phyloP scores from a whole-genome alignment of 139 green algal genomes.

The Chlorella sp. region DNA sequence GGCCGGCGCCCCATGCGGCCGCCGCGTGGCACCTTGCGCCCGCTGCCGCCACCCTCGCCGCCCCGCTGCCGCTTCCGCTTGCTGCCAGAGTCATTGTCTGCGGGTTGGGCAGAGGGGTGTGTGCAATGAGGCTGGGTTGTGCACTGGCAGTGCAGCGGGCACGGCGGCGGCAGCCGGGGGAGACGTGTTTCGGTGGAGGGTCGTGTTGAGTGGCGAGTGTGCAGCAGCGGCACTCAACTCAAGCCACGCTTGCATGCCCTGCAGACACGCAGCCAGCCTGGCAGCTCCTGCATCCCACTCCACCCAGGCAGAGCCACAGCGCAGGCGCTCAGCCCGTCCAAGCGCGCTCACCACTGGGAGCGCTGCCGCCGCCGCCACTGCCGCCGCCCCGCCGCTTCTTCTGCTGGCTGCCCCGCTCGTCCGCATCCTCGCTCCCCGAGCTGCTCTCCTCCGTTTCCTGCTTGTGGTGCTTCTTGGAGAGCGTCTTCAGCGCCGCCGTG shows the following conservation, averaged over 20 bases:
- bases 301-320: no score
- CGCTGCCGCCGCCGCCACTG: background rate
- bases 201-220: background rate
- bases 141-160: background rate
- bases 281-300: no score
- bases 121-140: no score
- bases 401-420: constrained; percentile 19
- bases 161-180: no score
- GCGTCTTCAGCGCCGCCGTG: constrained; percentile 14
- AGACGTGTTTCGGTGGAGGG: background rate
- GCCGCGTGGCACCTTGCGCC: background rate
- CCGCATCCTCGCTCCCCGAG: constrained; percentile 25
- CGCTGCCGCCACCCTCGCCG: background rate
- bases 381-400: constrained; percentile 8
- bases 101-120: background rate
- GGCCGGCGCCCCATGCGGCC: background rate
- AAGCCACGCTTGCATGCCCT: background rate
- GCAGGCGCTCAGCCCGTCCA: background rate
- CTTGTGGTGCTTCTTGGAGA: constrained; percentile 4
- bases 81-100: constrained; percentile 33
- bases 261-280: background rate
- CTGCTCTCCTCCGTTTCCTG: constrained; percentile 15
- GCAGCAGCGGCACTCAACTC: background rate
- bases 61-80: constrained; percentile 6
- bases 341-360: constrained; percentile 7